Conservation (phyloP, 2,329 filamentous ascomycete species). For the Bipolaris cookei region DNA sequence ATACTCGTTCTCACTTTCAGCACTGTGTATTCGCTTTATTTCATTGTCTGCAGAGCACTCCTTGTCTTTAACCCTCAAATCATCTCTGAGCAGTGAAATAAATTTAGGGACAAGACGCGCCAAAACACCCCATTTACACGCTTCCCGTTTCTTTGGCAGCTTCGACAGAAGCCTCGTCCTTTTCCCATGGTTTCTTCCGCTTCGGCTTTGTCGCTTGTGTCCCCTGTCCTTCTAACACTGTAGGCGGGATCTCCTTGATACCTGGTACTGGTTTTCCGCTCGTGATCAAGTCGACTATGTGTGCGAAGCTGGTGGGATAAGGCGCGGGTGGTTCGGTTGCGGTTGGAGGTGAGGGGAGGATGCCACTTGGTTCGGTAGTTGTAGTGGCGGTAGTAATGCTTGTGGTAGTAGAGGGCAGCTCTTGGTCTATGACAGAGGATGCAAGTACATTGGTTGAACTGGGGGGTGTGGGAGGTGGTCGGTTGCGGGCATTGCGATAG, state of each 20-base stretch:
- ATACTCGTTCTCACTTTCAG: no score
- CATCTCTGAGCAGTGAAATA: no score
- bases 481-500: conserved; percentile 59
- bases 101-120: no score
- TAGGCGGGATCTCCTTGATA: conserved; percentile 85
- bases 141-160: not conserved
- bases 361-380: conserved; percentile 21
- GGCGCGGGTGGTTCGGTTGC: conserved; percentile 60
- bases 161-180: conserved; percentile 46
- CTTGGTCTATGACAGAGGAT: conserved; percentile 10
- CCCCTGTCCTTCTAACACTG: conserved; percentile 73
- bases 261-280: conserved; percentile 83
- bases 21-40: no score
- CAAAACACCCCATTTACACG: not conserved
- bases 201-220: conserved; percentile 59
- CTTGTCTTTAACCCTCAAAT: no score
- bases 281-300: conserved; percentile 85
- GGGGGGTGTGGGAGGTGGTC: conserved; percentile 27
- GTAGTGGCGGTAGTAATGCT: not conserved
- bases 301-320: conserved; percentile 82
- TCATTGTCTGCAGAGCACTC: no score
- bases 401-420: conserved; percentile 3
- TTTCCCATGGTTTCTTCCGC: conserved; percentile 82
- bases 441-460: conserved; percentile 26
- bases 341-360: conserved; percentile 33